Base-by-base conservation (phyloP, 78 protist genomes). In the Speleostelium caveatum region DNA sequence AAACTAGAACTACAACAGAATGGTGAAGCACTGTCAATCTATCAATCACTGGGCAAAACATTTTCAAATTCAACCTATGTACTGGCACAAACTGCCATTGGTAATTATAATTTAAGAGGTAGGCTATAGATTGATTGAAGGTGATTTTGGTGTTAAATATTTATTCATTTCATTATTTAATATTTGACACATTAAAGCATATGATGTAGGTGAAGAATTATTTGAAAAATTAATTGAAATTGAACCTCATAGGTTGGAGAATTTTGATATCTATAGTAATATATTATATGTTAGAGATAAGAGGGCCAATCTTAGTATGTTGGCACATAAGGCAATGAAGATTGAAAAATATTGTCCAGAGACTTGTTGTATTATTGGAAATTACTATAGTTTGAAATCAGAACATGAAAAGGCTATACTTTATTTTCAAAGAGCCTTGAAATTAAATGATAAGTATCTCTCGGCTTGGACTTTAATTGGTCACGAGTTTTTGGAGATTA, bases 381-480 rank as follows among this genome's bases (percentile, higher is more conserved):
- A 98, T 75, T 98, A 95, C 87, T 97, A 96, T 75, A 75, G 96
- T 38, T 59, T 95, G 26, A 74, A 61, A 62, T 65, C 51, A 7
- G 96, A 95, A 36, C 99, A 98, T 75, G 95, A 96, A 32, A 95
- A 95, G 38, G 98, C 99, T 5, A 96, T 97, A n/a, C 12, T 80
- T 3, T 97, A 98, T 94, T 98, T 98, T 93, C 90, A 93, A 72
- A 71, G 99, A 42, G 99, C 99, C 1, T 32, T 96, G 24, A 58
- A 49, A 68, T 66, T 86, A 17, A 86, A 78, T 56, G 79, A 74
- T 28, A 78, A 63, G 16, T 88, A 88, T 58, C 55, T 88, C 0
- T 72, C 89, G 32, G 99, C 99, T 21, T 98, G 99, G 99, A 97
- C 97, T 21, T 90, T 98, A 30, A 96, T 98, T 95, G 99, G 99